Percentiles rank a stretch among this genome's conserved stretches.
Conservation (phyloP, 1,284 basidiomycete species). For the Leccinum ambiguum region DNA sequence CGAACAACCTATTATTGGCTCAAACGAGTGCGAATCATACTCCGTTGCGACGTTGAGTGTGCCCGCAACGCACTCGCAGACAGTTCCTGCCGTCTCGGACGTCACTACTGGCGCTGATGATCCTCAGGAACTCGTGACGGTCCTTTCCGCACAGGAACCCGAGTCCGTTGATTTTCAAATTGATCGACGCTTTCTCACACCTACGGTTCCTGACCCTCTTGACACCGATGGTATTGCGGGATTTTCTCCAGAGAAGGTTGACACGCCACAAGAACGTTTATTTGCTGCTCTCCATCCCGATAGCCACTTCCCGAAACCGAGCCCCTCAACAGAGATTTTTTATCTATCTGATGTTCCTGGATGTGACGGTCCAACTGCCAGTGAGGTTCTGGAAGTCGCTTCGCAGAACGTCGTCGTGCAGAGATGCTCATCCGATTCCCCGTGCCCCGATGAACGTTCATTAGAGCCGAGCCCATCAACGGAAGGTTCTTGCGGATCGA, state of each 20-base stretch:
- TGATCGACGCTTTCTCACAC: background rate
- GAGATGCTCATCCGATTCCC: background rate
- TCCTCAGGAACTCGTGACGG: background rate
- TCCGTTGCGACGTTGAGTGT: background rate
- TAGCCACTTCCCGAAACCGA: background rate
- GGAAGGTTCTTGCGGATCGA: background rate
- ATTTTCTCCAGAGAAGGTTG: background rate
- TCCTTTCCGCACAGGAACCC: conserved; percentile 4
- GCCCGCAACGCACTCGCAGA: background rate
- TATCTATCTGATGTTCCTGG: background rate
- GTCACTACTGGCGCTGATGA: background rate
- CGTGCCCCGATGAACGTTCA: background rate
- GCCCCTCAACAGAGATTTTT: background rate
- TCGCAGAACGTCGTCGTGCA: background rate
- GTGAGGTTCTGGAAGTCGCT: background rate
- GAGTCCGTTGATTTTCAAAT: conserved; percentile 1
- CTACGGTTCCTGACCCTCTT: conserved; percentile 3
- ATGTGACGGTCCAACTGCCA: background rate
- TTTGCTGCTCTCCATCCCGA: conserved; percentile 1
- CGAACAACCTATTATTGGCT: conserved; percentile 5
- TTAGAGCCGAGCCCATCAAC: background rate
- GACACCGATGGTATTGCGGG: background rate
- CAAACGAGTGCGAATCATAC: background rate
- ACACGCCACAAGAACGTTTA: background rate
- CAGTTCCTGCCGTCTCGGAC: background rate